Evolutionary conservation across 768 basidiomycete genomes (phyloP), one percentile per base, ranked within the genome.

Genomic region (Tricholoma matsutake): DNA sequence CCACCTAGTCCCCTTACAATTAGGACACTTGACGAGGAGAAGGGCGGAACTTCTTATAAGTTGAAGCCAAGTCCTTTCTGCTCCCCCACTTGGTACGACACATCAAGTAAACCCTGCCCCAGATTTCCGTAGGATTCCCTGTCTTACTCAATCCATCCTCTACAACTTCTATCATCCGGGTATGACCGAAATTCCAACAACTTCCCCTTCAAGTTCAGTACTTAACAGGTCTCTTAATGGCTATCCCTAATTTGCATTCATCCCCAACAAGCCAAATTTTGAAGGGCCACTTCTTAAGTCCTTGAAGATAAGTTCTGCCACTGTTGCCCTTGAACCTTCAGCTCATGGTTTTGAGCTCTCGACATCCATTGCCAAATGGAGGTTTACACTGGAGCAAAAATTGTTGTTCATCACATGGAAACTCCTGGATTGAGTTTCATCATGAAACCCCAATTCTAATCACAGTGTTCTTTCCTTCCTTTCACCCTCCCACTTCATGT

Each of bases 211-310:
- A n/a, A n/a, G n/a, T n/a, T n/a, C n/a, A n/a, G n/a, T n/a, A n/a
- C n/a, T n/a, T n/a, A n/a, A n/a, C n/a, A n/a, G n/a, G n/a, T 34
- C 54, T 34, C 29, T 55, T 20, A 5, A 34, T n/a, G 37, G 37
- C 25, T 55, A 55, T 55, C 32, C 37, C 22, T 55, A 55, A 22
- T 55, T 55, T n/a, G 3, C 54, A 18, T 55, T 55, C 32, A 55
- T 55, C 11, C 29, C 54, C 37, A n/a, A 35, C 25, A 34, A 35
- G 11, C 32, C 54, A 16, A 28, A 34, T 14, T 55, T 55, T 35
- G 54, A 55, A 35, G 37, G 32, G 22, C 54, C 32, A 55, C 54
- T 55, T 55, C 18, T 55, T 35, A 39, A 55, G 20, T 34, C 18
- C 34, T 29, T 54, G 22, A 54, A 54, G 20, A 31, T 54, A 18